Conservation (phyloP, 768 basidiomycete species). For the Clitopilus passeckerianus region DNA sequence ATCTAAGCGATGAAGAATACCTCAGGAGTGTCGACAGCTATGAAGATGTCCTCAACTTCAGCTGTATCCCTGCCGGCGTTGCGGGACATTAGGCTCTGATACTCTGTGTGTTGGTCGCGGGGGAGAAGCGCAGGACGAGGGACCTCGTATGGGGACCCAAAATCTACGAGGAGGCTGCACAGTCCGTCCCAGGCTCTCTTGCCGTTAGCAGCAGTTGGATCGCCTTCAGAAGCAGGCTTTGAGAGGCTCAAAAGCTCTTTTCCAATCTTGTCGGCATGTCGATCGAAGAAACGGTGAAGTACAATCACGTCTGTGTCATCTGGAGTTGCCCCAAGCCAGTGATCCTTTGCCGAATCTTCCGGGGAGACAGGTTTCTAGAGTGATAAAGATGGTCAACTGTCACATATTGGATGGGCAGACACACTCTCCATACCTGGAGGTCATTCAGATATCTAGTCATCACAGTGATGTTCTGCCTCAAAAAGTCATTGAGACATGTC, state of each 20-base stretch:
- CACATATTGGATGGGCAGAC: background rate
- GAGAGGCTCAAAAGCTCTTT: constrained; percentile 77
- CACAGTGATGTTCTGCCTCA: constrained; percentile 61
- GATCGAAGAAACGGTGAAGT: constrained; percentile 79
- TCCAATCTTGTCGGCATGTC: constrained; percentile 83
- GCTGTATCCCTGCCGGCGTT: constrained; percentile 55
- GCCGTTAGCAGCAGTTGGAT: constrained; percentile 51
- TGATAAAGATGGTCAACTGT: too few relatives aligned
- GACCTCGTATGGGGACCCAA: constrained; percentile 63
- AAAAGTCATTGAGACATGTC: constrained; percentile 73
- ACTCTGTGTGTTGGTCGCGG: constrained; percentile 56
- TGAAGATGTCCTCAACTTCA: constrained; percentile 64
- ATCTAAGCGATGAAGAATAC: constrained; percentile 25
- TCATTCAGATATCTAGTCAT: constrained; percentile 77
- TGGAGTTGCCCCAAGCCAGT: constrained; percentile 71
- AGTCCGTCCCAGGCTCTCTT: constrained; percentile 84
- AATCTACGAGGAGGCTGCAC: constrained; percentile 75
- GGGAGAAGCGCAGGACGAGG: constrained; percentile 50
- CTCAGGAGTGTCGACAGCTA: constrained; percentile 21
- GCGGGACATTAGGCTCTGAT: constrained; percentile 61
- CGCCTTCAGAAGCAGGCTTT: constrained; percentile 53
- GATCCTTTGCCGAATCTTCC: constrained; percentile 55
- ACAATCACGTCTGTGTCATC: constrained; percentile 84
- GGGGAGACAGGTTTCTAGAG: constrained; percentile 18
- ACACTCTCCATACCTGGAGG: constrained; percentile 47